A percentile compares a stretch with the other conserved stretches of the same genome.
Evolutionary conservation across 2,329 filamentous ascomycete species (phyloP).

Genomic region (Colletotrichum theobromicola): DNA sequence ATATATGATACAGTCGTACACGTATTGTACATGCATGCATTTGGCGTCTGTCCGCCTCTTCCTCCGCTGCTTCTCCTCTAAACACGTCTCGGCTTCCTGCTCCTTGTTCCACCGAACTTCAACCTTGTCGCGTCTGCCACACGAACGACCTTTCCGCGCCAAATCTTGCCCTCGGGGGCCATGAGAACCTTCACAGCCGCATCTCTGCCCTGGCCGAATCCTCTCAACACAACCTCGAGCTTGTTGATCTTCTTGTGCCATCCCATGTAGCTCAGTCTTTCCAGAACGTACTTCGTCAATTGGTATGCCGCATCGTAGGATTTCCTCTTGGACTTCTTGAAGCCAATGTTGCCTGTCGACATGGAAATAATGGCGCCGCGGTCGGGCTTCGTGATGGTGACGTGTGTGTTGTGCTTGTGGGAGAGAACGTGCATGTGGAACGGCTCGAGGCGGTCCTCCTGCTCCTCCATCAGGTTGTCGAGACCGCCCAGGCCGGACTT

Average conservation of each 20-base stretch:
- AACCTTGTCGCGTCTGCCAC: conserved; percentile 87
- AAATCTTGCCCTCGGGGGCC: conserved; percentile 79
- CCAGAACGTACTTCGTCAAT: conserved; percentile 81
- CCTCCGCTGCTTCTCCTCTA: conserved; percentile 25
- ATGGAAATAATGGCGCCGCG: conserved; percentile 80
- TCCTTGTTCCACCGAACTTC: conserved; percentile 95
- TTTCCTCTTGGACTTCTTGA: conserved; percentile 79
- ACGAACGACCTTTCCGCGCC: conserved; percentile 77
- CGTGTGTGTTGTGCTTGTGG: conserved; percentile 93
- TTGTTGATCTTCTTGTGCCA: conserved; percentile 76
- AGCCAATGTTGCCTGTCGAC: conserved; percentile 89
- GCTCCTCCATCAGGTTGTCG: conserved; percentile 28
- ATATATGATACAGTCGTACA: conserved; percentile 39
- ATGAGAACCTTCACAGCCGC: conserved; percentile 89
- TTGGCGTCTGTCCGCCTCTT: neutral
- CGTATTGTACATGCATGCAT: conserved; percentile 38
- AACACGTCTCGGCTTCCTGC: conserved; percentile 82
- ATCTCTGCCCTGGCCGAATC: conserved; percentile 86
- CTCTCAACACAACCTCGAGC: conserved; percentile 82
- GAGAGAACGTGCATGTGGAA: conserved; percentile 88
- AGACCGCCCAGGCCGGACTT: neutral
- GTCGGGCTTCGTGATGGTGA: conserved; percentile 86
- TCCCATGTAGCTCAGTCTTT: conserved; percentile 82
- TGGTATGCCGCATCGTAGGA: conserved; percentile 94
- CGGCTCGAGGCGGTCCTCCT: conserved; percentile 57